Conservation (phyloP, 73 alveolate genomes). For the Paramecium primaurelia region DNA sequence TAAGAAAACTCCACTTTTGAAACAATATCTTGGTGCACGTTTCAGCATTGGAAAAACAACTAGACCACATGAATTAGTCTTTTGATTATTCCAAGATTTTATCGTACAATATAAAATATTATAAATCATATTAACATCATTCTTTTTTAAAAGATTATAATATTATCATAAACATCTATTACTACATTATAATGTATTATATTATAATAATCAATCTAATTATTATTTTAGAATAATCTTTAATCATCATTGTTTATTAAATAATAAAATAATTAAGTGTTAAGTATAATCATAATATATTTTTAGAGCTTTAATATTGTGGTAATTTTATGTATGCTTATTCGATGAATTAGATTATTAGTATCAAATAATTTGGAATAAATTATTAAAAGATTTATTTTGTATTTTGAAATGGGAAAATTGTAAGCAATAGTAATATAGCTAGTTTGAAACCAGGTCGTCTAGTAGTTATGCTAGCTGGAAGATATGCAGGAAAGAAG, state of each 20-base stretch:
- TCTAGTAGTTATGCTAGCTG: constrained; percentile 82
- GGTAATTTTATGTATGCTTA: neutral
- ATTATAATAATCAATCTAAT: neutral
- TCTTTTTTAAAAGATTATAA: neutral
- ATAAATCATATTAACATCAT: neutral
- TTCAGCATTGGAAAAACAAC: constrained; percentile 51
- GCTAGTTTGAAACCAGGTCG: constrained; percentile 82
- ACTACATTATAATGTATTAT: neutral
- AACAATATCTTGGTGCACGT: constrained; percentile 60
- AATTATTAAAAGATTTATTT: constrained; percentile 42
- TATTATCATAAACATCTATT: neutral
- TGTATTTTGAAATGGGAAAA: constrained; percentile 51
- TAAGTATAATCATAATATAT: too few species aligned
- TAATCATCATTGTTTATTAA: neutral
- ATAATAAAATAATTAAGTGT: too few species aligned
- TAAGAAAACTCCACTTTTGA: constrained; percentile 58
- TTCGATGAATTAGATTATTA: neutral
- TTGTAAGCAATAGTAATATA: neutral
- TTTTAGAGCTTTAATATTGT: neutral
- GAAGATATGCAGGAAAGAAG: constrained; percentile 93
- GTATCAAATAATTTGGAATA: neutral
- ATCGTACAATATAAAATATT: constrained; percentile 14
- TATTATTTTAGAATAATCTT: neutral
- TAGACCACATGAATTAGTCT: constrained; percentile 61
- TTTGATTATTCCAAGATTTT: constrained; percentile 32